Evolutionary conservation across 805 yeast genomes (phyloP).

Genomic region (Teunomyces tritomae): DNA sequence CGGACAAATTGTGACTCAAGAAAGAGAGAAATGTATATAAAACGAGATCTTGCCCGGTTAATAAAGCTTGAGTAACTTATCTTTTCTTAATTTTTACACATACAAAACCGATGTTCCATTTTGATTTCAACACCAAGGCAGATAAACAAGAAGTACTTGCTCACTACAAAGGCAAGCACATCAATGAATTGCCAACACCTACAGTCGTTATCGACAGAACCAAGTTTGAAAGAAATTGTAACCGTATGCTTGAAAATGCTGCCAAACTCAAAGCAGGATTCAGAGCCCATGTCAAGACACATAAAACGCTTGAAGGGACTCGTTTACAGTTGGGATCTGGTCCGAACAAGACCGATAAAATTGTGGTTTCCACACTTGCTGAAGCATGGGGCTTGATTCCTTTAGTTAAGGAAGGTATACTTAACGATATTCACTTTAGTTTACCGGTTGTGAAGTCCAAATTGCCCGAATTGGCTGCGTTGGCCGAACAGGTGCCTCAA

Average conservation of each 20-base stretch:
- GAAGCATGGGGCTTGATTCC: constrained; percentile 60
- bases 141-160: constrained; percentile 20
- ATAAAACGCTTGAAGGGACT: constrained; percentile 63
- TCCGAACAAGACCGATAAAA: constrained; percentile 38
- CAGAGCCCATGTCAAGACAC: constrained; percentile 76
- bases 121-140: constrained; percentile 14
- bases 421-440: constrained; percentile 32
- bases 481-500: constrained; percentile 40
- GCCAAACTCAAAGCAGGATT: constrained; percentile 41
- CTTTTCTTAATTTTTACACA: too few relatives aligned
- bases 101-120: constrained; percentile 5
- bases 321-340: constrained; percentile 50
- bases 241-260: constrained; percentile 48
- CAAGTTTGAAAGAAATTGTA: constrained; percentile 44
- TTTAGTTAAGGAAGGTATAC: constrained; percentile 34
- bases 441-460: constrained; percentile 49
- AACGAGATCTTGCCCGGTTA: too few relatives aligned
- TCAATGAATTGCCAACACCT: constrained; percentile 58
- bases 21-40: too few relatives aligned
- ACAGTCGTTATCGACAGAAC: constrained; percentile 47
- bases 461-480: constrained; percentile 45
- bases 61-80: too few relatives aligned
- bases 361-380: constrained; percentile 65
- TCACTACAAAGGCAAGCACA: constrained; percentile 38
- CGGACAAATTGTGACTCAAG: too few relatives aligned